These are phyloP conservation scores for Millerozyma acaciae DNA, from an alignment of 805 yeast genomes.

Conservation along the genomic window DNA sequence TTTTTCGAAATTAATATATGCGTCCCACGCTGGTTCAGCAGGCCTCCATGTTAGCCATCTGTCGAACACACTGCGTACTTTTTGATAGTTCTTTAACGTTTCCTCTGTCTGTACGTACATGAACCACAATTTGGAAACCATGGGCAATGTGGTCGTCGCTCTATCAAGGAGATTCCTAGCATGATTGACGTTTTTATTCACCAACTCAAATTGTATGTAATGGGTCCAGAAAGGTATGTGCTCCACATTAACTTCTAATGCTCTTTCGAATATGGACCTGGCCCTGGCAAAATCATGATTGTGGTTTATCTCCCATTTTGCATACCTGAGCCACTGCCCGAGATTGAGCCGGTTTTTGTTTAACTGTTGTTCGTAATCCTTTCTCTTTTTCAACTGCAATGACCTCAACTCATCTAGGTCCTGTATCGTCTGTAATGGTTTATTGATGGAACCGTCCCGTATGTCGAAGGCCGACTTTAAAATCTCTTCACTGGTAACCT, in stretches of 20 bases:
- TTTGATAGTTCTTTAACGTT: slow-evolving; percentile 56
- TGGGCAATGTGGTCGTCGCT: slow-evolving; percentile 69
- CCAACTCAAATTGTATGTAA: slow-evolving; percentile 75
- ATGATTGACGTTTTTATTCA: slow-evolving; percentile 71
- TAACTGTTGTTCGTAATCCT: slow-evolving; percentile 82
- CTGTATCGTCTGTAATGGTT: slow-evolving; percentile 35
- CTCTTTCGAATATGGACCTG: slow-evolving; percentile 84
- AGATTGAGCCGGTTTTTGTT: slow-evolving; percentile 76
- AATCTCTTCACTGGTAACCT: slow-evolving; percentile 35
- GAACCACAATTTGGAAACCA: slow-evolving; percentile 84
- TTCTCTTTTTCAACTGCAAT: slow-evolving; percentile 69
- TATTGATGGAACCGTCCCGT: slow-evolving; percentile 19
- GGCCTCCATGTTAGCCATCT: slow-evolving; percentile 86
- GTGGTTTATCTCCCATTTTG: slow-evolving; percentile 72
- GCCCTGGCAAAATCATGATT: slow-evolving; percentile 78
- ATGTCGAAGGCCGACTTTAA: slow-evolving; percentile 31
- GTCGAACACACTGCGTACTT: slow-evolving; percentile 63
- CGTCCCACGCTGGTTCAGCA: slow-evolving; percentile 60
- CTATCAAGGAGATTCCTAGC: slow-evolving; percentile 83
- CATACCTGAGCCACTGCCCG: slow-evolving; percentile 91
- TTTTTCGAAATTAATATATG: slow-evolving; percentile 68
- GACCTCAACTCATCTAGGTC: slow-evolving; percentile 82
- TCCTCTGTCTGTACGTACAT: slow-evolving; percentile 81
- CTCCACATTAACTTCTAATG: slow-evolving; percentile 68
- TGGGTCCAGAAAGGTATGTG: slow-evolving; percentile 83